Evolutionary conservation across 345 rosid species (phyloP).

Genomic region (Theobroma cacao): DNA sequence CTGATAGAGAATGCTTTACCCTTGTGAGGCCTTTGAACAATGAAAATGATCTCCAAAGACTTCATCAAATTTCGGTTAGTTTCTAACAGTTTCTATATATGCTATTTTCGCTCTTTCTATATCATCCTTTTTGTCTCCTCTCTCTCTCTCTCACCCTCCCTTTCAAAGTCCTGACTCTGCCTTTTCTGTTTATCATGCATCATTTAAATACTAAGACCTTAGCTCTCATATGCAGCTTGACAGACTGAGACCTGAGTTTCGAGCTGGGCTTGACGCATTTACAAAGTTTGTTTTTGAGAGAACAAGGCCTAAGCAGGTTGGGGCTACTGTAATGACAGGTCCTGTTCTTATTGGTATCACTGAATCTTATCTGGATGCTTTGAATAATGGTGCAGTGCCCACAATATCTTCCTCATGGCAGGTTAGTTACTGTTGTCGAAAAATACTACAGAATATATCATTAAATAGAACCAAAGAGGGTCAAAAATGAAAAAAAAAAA

Average conservation of each 20-base stretch:
- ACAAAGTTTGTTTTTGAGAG: conserved; percentile 97
- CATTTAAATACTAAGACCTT: neutral
- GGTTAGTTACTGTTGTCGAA: conserved; percentile 44
- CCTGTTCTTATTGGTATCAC: conserved; percentile 90
- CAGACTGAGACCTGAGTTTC: conserved; percentile 78
- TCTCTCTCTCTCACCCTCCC: neutral
- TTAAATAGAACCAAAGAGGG: conserved; percentile 1
- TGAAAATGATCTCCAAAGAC: conserved; percentile 84
- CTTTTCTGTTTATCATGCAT: conserved; percentile 3
- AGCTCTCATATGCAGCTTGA: conserved; percentile 50
- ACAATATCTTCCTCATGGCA: conserved; percentile 98
- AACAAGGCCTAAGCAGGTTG: conserved; percentile 94
- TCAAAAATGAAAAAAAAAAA: no score
- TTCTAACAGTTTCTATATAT: neutral
- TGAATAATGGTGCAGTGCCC: conserved; percentile 97
- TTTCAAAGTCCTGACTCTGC: neutral
- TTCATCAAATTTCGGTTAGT: conserved; percentile 88
- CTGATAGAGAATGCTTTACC: conserved; percentile 91
- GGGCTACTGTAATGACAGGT: conserved; percentile 87
- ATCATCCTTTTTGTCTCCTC: neutral
- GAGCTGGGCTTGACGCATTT: conserved; percentile 83
- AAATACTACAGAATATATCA: neutral
- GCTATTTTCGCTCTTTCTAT: neutral
- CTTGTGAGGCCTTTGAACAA: conserved; percentile 89
- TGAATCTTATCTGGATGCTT: conserved; percentile 87